A percentile compares a stretch with the other conserved stretches of the same genome.
These are phyloP conservation scores for Drechslerella dactyloides DNA, from an alignment of 2,329 filamentous ascomycete species.

Conservation along the genomic window DNA sequence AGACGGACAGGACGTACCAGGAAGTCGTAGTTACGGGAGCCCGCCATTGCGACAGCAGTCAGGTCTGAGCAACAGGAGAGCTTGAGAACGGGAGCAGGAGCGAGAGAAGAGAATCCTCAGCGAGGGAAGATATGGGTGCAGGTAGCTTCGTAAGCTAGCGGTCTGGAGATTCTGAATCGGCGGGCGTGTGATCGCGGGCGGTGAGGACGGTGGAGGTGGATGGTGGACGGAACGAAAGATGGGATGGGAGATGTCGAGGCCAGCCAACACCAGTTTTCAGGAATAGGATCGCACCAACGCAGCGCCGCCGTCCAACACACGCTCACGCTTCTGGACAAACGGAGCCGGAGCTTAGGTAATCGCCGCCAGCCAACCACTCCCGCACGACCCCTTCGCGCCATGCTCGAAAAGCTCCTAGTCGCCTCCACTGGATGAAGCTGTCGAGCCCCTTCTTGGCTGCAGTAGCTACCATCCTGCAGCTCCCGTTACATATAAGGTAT, in stretches of 20 bases:
- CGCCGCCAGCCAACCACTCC: slow-evolving; percentile 2
- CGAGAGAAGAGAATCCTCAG: not conserved
- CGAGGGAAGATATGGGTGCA: not conserved
- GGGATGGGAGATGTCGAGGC: slow-evolving; percentile 1
- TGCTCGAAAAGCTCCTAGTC: too few relatives aligned
- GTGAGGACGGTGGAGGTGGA: too few relatives aligned
- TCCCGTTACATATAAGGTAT: not conserved
- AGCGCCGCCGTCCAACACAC: not conserved
- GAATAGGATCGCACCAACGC: too few relatives aligned
- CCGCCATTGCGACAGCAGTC: slow-evolving; percentile 71
- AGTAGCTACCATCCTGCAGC: not conserved
- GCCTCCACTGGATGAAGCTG: not conserved
- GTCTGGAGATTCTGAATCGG: too few relatives aligned
- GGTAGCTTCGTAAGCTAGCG: too few relatives aligned
- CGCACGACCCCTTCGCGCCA: not conserved
- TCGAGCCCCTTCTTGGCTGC: not conserved
- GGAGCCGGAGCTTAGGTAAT: not conserved
- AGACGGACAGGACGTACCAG: slow-evolving; percentile 69
- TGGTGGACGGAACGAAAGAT: not conserved
- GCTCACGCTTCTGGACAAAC: not conserved
- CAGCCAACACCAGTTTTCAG: too few relatives aligned
- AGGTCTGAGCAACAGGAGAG: not conserved
- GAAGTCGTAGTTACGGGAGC: slow-evolving; percentile 98
- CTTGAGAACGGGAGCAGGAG: slow-evolving; percentile 8
- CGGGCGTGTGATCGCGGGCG: too few relatives aligned